Conservation (phyloP, 768 basidiomycete genomes). For the Lentinula lateritia region DNA sequence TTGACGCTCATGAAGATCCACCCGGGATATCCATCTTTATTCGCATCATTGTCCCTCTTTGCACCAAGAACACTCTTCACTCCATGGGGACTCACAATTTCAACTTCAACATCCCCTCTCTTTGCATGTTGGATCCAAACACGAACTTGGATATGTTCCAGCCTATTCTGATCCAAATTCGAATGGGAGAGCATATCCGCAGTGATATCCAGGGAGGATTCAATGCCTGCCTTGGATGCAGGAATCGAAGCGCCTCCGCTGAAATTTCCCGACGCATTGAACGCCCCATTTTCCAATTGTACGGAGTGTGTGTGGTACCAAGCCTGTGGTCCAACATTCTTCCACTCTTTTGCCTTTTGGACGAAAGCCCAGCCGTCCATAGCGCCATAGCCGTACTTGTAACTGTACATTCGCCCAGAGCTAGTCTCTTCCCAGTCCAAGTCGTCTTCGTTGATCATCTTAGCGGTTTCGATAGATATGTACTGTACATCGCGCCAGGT, state of each 20-base stretch:
- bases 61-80: conserved; percentile 81
- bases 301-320: conserved; percentile 79
- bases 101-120: conserved; percentile 92
- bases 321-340: conserved; percentile 88
- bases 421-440: conserved; percentile 91
- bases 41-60: conserved; percentile 59
- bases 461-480: conserved; percentile 72
- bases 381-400: conserved; percentile 95
- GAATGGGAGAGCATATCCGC: conserved; percentile 57
- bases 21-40: conserved; percentile 70
- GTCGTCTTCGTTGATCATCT: conserved; percentile 79
- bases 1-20: conserved; percentile 99
- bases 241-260: conserved; percentile 64
- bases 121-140: conserved; percentile 89
- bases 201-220: conserved; percentile 33
- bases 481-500: conserved; percentile 97
- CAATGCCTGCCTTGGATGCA: conserved; percentile 9
- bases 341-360: conserved; percentile 75
- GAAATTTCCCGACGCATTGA: conserved; percentile 47
- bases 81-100: conserved; percentile 79
- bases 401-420: conserved; percentile 55
- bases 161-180: conserved; percentile 63
- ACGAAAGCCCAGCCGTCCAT: conserved; percentile 83
- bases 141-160: conserved; percentile 90
- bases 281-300: conserved; percentile 56